Conservation (phyloP, 768 basidiomycete genomes). For the Boletus speciosus region DNA sequence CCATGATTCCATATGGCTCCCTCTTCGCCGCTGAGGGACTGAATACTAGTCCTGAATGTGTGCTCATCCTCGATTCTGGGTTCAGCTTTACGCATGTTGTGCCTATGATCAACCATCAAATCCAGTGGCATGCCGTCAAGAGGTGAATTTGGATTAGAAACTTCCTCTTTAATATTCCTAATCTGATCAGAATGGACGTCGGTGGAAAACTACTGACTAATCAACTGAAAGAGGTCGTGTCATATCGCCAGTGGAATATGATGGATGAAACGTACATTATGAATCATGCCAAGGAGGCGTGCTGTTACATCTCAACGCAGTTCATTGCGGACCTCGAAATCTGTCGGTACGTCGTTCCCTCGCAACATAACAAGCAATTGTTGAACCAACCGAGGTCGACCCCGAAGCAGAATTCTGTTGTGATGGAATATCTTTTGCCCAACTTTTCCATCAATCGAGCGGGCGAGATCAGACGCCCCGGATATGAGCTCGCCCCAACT, state of each 20-base stretch:
- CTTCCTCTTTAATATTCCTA: conserved; percentile 13
- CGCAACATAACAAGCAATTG: conserved; percentile 14
- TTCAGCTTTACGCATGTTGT: conserved; percentile 94
- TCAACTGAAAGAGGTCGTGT: conserved; percentile 89
- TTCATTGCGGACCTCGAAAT: conserved; percentile 72
- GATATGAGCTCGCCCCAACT: conserved; percentile 50
- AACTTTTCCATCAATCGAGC: conserved; percentile 70
- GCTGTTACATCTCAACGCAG: conserved; percentile 78
- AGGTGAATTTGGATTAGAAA: conserved; percentile 45
- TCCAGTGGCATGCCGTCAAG: conserved; percentile 80
- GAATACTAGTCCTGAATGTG: conserved; percentile 66
- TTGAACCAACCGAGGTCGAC: conserved; percentile 40
- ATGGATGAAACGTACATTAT: conserved; percentile 95
- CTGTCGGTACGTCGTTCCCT: conserved; percentile 60
- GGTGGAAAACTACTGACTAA: conserved; percentile 96
- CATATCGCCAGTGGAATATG: conserved; percentile 97
- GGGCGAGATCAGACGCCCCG: conserved; percentile 52
- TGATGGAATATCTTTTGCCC: conserved; percentile 88
- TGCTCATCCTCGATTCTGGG: conserved; percentile 82
- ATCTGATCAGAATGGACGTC: conserved; percentile 72
- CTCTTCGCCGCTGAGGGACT: conserved; percentile 54
- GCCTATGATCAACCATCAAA: conserved; percentile 69
- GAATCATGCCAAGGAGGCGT: conserved; percentile 87
- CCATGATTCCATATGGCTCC: conserved; percentile 68
- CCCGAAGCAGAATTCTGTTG: conserved; percentile 60